A percentile compares a stretch with the other conserved stretches of the same genome.
phyloP scores from a whole-genome alignment of 1,284 basidiomycete genomes.

The Malassezia restricta region DNA sequence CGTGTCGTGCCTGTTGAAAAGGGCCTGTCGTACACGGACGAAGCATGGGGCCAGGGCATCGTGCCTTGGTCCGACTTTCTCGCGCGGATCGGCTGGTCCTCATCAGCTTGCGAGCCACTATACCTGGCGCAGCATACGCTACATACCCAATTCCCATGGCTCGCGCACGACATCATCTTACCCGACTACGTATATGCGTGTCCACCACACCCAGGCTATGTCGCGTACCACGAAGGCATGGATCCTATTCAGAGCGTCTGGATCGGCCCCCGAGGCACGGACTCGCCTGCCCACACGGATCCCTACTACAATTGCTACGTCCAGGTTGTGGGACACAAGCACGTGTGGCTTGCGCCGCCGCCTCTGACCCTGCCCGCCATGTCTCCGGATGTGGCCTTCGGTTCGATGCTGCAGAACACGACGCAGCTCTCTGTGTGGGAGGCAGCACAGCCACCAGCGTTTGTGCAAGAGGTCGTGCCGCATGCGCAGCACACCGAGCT shows the following conservation, averaged over 20 bases:
- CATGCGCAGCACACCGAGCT: constrained; percentile 10
- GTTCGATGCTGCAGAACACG: constrained; percentile 16
- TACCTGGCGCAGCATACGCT: constrained; percentile 86
- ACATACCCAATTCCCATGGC: constrained; percentile 65
- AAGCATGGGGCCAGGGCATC: constrained; percentile 68
- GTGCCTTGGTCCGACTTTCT: constrained; percentile 68
- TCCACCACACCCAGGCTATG: constrained; percentile 50
- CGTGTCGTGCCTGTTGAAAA: constrained; percentile 79
- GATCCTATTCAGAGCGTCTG: constrained; percentile 62
- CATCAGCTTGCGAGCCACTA: constrained; percentile 35
- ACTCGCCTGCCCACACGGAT: constrained; percentile 82
- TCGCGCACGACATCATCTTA: constrained; percentile 61
- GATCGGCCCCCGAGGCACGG: constrained; percentile 64
- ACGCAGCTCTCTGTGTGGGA: constrained; percentile 16
- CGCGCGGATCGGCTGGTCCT: constrained; percentile 50
- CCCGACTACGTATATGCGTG: constrained; percentile 79
- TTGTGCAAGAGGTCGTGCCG: constrained; percentile 9
- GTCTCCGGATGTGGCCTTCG: neutral
- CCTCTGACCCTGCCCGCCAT: neutral
- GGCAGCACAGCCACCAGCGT: neutral
- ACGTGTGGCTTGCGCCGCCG: constrained; percentile 77
- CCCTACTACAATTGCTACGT: constrained; percentile 84
- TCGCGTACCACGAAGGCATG: constrained; percentile 50
- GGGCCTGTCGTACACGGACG: constrained; percentile 66
- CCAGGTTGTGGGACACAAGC: constrained; percentile 75